Base-by-base conservation (phyloP, 108 stramenopile genomes). In the Fistulifera pelliculosa region DNA sequence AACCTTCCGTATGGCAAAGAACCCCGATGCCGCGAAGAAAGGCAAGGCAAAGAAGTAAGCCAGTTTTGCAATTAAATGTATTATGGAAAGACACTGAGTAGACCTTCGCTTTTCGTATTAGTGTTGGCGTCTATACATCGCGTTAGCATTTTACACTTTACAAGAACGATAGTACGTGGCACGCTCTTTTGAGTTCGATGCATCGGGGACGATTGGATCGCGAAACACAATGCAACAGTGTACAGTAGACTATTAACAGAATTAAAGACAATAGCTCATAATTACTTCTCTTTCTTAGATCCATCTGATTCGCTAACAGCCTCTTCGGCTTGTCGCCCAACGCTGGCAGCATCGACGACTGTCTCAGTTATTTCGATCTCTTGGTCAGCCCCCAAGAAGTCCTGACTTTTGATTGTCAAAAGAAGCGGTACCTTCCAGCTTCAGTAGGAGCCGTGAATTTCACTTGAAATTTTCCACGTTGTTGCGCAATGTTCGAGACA, bases 1-100 rank as follows among this genome's bases (percentile, higher is more conserved):
- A 15, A 49, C 69, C 28, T 89, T 95, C 57, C 77, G 97, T 50
- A 94, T 96, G 88, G 76, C 90, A 21, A 98, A 98, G 77, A 87
- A 92, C 38, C 86, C 90, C 18, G 86, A 76, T 15, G 79, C 85
- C 81, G 48, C 55, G 13, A 62, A 65, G 47, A 91, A 89, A 71
- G 66, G 56, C 28, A 76, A 73, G 61, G 44, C 41, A 22, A 66
- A 62, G 45, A 62, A 62, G 52, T 31, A 62, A 62, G 21, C 5
- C 11, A 11, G 44, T 35, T 35, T 35, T 35, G 31, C 31, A 3
- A 35, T 3, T 35, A 35, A 35, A 35, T 8, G 8, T 35, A n/a
- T n/a, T n/a, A n/a, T n/a, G n/a, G n/a, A n/a, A n/a, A n/a, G n/a
- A n/a, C n/a, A n/a, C 31, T 35, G 8, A 35, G 8, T 35, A 35